These are phyloP conservation scores for Asclepias syriaca DNA, from an alignment of 257 asterid genomes.

Conservation along the genomic window DNA sequence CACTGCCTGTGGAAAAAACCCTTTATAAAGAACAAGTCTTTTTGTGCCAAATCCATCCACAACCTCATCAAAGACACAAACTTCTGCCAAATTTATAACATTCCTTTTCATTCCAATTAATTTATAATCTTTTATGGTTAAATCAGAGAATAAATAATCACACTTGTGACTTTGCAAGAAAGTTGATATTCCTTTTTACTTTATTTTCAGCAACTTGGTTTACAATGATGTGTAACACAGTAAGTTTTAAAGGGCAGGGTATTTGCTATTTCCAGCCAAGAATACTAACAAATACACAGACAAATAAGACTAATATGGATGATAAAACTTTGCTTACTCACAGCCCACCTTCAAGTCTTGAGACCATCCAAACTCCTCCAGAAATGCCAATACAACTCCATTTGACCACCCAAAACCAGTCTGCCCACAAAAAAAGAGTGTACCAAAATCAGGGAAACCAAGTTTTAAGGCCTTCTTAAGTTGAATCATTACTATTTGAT, in stretches of 20 bases:
- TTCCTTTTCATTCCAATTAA: not conserved
- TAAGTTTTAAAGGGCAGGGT: too few relatives aligned
- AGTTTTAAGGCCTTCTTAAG: not conserved
- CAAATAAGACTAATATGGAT: not conserved
- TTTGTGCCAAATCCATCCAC: not conserved
- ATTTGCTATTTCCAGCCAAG: not conserved
- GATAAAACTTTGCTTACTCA: conserved; percentile 10
- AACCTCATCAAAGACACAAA: not conserved
- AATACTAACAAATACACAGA: not conserved
- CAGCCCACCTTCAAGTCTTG: conserved; percentile 45
- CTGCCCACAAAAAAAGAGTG: conserved; percentile 30
- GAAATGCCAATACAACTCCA: conserved; percentile 75
- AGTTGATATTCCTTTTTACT: not conserved
- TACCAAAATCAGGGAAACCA: not conserved
- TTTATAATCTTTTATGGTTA: not conserved
- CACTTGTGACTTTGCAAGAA: too few relatives aligned
- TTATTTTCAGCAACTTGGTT: conserved; percentile 1
- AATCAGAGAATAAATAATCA: not conserved
- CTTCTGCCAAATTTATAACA: too few relatives aligned
- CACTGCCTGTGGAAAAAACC: conserved; percentile 15
- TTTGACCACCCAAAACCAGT: conserved; percentile 98
- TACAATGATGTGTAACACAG: not conserved
- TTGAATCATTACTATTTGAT: too few relatives aligned
- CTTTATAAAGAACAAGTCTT: not conserved
- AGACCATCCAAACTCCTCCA: conserved; percentile 96